Evolutionary conservation across 1,284 basidiomycete genomes (phyloP).

Genomic region (Athelia sp.): DNA sequence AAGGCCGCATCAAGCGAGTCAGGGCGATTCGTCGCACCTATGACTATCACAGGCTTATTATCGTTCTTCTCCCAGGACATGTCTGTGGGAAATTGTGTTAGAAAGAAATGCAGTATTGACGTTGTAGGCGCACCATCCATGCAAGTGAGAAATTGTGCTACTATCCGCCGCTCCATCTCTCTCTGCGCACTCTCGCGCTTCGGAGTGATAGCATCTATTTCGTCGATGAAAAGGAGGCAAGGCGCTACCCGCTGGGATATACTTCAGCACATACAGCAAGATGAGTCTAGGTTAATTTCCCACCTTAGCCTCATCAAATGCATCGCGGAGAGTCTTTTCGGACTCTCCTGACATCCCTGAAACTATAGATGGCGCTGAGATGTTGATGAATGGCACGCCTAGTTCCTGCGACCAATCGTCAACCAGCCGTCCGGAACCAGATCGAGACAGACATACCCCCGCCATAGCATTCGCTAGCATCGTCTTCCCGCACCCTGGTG

Average conservation of each 20-base stretch:
- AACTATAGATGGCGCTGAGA: slow-evolving; percentile 93
- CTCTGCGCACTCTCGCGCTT: slow-evolving; percentile 96
- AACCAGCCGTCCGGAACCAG: background rate
- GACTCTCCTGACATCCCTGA: slow-evolving; percentile 98
- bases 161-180: slow-evolving; percentile 97
- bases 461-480: slow-evolving; percentile 89
- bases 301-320: slow-evolving; percentile 94
- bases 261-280: background rate
- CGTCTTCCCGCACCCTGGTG: slow-evolving; percentile 97
- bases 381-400: slow-evolving; percentile 86
- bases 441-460: slow-evolving; percentile 56
- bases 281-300: slow-evolving; percentile 11
- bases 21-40: slow-evolving; percentile 94
- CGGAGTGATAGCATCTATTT: slow-evolving; percentile 97
- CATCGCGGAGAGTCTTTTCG: slow-evolving; percentile 92
- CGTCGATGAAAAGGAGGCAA: slow-evolving; percentile 91
- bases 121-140: slow-evolving; percentile 78
- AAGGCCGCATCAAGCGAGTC: slow-evolving; percentile 93
- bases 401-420: slow-evolving; percentile 57
- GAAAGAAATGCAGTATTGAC: background rate
- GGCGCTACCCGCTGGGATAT: slow-evolving; percentile 74
- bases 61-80: slow-evolving; percentile 90
- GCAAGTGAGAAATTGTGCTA: slow-evolving; percentile 95
- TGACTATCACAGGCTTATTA: slow-evolving; percentile 89
- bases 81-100: slow-evolving; percentile 38